phyloP scores from a whole-genome alignment of 169 alveolate genomes.

The Eimeria acervulina region DNA sequence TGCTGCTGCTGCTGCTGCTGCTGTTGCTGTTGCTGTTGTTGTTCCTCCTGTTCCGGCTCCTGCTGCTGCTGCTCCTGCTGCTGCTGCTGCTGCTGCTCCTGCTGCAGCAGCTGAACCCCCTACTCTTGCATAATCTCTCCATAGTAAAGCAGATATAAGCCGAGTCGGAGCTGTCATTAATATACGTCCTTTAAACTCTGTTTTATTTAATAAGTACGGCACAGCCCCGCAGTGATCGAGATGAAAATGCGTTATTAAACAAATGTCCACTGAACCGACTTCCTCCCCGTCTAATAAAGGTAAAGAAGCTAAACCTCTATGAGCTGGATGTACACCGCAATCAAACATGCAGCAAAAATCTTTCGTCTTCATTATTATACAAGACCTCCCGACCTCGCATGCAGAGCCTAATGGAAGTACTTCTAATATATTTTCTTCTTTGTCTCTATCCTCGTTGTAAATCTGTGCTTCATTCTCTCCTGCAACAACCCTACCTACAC shows the following conservation, averaged over 20 bases:
- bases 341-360: too few relatives aligned
- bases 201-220: conserved; percentile 98
- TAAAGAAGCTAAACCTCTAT: conserved; percentile 97
- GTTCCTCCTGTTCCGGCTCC: too few relatives aligned
- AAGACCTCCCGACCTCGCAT: conserved; percentile 98
- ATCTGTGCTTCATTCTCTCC: too few relatives aligned
- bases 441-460: too few relatives aligned
- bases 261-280: conserved; percentile 95
- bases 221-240: conserved; percentile 99
- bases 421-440: not conserved
- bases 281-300: conserved; percentile 98
- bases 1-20: conserved; percentile 54
- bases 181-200: conserved; percentile 95
- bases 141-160: conserved; percentile 97
- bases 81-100: too few relatives aligned
- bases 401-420: conserved; percentile 93
- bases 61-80: too few relatives aligned
- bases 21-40: not conserved
- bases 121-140: conserved; percentile 95
- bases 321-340: conserved; percentile 99
- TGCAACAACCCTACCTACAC: too few relatives aligned
- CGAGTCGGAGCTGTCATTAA: conserved; percentile 98
- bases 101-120: too few relatives aligned
- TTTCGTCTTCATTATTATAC: too few relatives aligned
- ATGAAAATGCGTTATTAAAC: conserved; percentile 99